Conservation (phyloP, 129 eudicot species). For the Scalesia atractyloides region DNA sequence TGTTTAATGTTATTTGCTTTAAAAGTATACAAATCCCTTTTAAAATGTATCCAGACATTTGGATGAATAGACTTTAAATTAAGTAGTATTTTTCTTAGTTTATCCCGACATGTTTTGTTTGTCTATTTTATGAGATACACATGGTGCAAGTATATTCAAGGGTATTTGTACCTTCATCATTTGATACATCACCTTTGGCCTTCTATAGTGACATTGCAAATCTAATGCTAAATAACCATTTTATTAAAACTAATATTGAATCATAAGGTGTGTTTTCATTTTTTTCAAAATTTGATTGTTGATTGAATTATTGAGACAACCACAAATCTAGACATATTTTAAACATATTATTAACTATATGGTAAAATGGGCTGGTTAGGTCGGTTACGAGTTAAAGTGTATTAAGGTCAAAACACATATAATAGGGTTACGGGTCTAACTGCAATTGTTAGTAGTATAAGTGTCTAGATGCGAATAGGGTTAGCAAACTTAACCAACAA, state of each 20-base stretch:
- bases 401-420: too few species aligned
- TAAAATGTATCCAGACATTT: not conserved
- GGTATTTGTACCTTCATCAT: constrained; percentile 27
- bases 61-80: constrained; percentile 5
- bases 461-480: too few species aligned
- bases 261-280: not conserved
- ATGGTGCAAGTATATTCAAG: constrained; percentile 21
- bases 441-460: too few species aligned
- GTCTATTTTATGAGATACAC: not conserved
- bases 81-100: not conserved
- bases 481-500: too few species aligned
- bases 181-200: constrained; percentile 34
- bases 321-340: not conserved
- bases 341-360: too few species aligned
- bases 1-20: not conserved
- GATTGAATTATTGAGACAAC: not conserved
- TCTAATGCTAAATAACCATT: not conserved
- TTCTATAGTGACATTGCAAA: constrained; percentile 19
- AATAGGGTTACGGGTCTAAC: too few species aligned
- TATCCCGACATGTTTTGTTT: not conserved
- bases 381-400: too few species aligned
- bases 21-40: not conserved
- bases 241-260: not conserved
- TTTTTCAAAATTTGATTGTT: not conserved
- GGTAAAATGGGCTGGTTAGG: too few species aligned